Base-by-base conservation (phyloP, 176 grass and related monocot genomes). In the Musa beccarii region DNA sequence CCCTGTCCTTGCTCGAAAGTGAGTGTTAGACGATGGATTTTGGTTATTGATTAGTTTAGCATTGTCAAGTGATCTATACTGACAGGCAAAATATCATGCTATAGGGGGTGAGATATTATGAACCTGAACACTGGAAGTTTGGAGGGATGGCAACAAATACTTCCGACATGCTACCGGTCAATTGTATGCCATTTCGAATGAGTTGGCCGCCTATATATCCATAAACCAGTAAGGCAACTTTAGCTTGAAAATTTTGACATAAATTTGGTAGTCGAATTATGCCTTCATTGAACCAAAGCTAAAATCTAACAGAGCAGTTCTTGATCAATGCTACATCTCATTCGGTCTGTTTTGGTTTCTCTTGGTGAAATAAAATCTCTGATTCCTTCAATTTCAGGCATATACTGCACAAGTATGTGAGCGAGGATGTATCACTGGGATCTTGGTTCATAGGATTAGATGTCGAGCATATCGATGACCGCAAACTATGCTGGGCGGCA, bases 101-200 rank as follows among this genome's bases (percentile, higher is more conserved):
- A 15, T 73, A 96, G 93, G 79, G 93, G 86, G 29, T 88, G 53
- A 82, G 87, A 70, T 96, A 96, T 71, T 84, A 92, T 79, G 93
- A 96, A 82, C 93, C 93, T 62, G 93, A 96, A 83, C 82, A 90
- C 68, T 96, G 93, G 87, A 96, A 96, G 83, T 96, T 96, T 71
- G 93, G 93, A 43, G 93, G 69, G 72, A 53, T 29, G 86, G 86
- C 59, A 89, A 92, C 73, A 92, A 90, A 53, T 96, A 96, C 65
- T 96, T 96, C 75, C 84, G 87, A 68, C 93, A 96, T 83, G 93
- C 93, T 65, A 96, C 93, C 0, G 93, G 93, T 59, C 93, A 96
- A 82, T 69, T 92, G 9, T 92, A 96, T 57, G 93, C 87, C 53
- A 89, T 96, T 83, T 96, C 93, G 10, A 96, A 96, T 77, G 89